These are phyloP conservation scores for Dothistroma pini DNA, from an alignment of 2,329 filamentous ascomycete species.

Conservation along the genomic window DNA sequence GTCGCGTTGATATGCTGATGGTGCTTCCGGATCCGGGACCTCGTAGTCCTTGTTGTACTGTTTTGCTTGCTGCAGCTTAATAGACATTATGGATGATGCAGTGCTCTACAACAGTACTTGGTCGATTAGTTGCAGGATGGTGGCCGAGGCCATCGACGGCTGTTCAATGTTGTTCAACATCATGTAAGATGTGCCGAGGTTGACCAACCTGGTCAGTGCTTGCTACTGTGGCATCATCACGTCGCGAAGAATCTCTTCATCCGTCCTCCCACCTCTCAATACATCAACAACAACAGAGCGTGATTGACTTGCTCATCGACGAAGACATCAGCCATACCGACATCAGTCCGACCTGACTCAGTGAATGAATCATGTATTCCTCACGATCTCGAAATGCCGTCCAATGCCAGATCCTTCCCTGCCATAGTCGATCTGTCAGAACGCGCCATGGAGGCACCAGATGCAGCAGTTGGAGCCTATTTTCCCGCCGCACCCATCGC, in stretches of 20 bases:
- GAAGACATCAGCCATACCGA: not conserved
- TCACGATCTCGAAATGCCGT: not conserved
- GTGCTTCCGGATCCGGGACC: constrained; percentile 37
- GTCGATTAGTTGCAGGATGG: not conserved
- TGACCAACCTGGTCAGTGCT: not conserved
- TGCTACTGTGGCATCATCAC: not conserved
- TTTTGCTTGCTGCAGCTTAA: constrained; percentile 18
- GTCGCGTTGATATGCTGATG: constrained; percentile 30
- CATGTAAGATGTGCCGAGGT: not conserved
- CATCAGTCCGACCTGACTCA: not conserved
- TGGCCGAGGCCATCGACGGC: not conserved
- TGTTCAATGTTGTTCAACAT: not conserved
- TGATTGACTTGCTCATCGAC: not conserved
- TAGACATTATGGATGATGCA: not conserved
- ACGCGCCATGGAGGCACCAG: not conserved
- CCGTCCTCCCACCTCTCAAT: no score
- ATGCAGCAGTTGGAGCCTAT: constrained; percentile 2
- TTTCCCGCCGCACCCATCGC: not conserved
- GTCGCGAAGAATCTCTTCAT: not conserved
- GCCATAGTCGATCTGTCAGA: not conserved
- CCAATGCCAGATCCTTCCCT: not conserved
- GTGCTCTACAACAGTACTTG: not conserved
- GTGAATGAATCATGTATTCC: not conserved
- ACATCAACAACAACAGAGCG: not conserved
- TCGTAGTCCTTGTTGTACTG: constrained; percentile 25